A percentile compares a stretch with the other conserved stretches of the same genome.
These are phyloP conservation scores for Aurantiochytrium sp. DNA, from an alignment of 108 stramenopile species.

Conservation along the genomic window DNA sequence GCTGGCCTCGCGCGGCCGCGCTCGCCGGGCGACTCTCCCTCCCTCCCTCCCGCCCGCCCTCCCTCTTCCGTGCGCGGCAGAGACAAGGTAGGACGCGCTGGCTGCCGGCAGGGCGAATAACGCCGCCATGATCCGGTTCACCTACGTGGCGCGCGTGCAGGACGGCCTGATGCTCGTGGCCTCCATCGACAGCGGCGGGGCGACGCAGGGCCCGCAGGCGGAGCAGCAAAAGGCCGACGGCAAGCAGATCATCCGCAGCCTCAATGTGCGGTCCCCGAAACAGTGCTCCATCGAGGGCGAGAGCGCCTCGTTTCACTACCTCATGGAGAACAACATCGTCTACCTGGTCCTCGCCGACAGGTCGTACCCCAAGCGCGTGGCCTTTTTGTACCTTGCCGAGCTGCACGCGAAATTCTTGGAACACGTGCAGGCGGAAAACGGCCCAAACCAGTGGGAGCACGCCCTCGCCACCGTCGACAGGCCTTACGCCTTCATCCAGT, in stretches of 20 bases:
- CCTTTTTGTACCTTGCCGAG: conserved; percentile 92
- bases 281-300: conserved; percentile 57
- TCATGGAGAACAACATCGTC: conserved; percentile 68
- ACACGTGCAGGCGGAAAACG: conserved; percentile 64
- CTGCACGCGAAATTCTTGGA: conserved; percentile 72
- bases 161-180: conserved; percentile 48
- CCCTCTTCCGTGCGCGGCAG: not conserved
- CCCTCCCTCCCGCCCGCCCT: too few species aligned
- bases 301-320: conserved; percentile 72
- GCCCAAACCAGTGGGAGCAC: conserved; percentile 3
- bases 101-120: not conserved
- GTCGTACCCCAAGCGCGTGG: conserved; percentile 88
- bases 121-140: not conserved
- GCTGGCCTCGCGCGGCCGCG: too few species aligned
- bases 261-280: conserved; percentile 47
- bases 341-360: conserved; percentile 70
- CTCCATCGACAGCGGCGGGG: conserved; percentile 42
- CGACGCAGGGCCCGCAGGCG: conserved; percentile 34
- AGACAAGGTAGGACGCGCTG: not conserved
- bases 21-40: too few species aligned
- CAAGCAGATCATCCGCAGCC: conserved; percentile 51
- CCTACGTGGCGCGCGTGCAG: conserved; percentile 37
- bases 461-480: conserved; percentile 71
- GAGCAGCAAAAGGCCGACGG: conserved; percentile 49
- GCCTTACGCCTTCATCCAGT: conserved; percentile 86